phyloP scores from a whole-genome alignment of 495 filamentous ascomycete species.

The Penicillium paradoxum region DNA sequence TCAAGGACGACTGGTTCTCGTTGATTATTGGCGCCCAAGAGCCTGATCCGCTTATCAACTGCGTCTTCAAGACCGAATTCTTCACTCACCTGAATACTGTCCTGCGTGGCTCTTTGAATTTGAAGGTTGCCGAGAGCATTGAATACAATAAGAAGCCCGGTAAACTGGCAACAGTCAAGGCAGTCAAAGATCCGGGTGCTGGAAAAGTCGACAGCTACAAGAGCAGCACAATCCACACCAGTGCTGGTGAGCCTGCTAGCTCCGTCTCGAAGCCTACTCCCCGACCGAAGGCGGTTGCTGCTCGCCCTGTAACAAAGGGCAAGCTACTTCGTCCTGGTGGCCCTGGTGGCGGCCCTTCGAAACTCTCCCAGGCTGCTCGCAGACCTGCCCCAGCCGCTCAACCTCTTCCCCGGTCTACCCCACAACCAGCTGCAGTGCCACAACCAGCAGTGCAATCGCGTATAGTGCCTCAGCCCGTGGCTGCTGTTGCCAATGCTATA shows the following conservation, averaged over 20 bases:
- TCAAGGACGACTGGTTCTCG: conserved; percentile 95
- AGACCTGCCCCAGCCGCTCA: conserved; percentile 30
- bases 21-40: conserved; percentile 87
- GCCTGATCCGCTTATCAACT: conserved; percentile 85
- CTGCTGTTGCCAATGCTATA: conserved; percentile 36
- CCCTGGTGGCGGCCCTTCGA: conserved; percentile 73
- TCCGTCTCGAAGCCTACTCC: conserved; percentile 83
- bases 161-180: conserved; percentile 83
- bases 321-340: conserved; percentile 88
- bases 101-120: conserved; percentile 70
- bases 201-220: conserved; percentile 81
- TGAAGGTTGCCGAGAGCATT: conserved; percentile 77
- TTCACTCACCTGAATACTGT: conserved; percentile 79
- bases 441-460: conserved; percentile 34
- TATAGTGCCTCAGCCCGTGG: conserved; percentile 44
- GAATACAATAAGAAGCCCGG: conserved; percentile 98
- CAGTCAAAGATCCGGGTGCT: conserved; percentile 75
- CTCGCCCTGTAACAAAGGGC: conserved; percentile 81
- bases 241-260: conserved; percentile 74
- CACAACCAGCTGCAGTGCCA: conserved; percentile 44
- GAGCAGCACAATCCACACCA: conserved; percentile 83
- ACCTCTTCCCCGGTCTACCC: conserved; percentile 34
- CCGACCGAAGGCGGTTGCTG: conserved; percentile 73
- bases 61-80: conserved; percentile 94
- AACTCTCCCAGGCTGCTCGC: conserved; percentile 51